These are phyloP conservation scores for Pholiota molesta DNA, from an alignment of 768 basidiomycete genomes.

Conservation along the genomic window DNA sequence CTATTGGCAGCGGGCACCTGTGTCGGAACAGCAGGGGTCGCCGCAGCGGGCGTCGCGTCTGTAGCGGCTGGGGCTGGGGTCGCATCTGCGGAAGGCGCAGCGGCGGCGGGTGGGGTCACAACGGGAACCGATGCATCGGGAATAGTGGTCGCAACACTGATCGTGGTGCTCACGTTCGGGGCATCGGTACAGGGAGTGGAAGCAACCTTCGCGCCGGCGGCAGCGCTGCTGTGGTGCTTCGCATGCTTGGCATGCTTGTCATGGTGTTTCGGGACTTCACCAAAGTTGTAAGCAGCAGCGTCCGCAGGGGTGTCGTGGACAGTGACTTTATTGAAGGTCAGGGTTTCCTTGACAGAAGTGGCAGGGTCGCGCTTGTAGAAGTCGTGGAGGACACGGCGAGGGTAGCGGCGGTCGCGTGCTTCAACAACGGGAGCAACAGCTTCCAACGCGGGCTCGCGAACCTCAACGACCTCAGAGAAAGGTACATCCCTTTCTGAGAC, in stretches of 20 bases:
- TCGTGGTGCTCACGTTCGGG: constrained; percentile 3
- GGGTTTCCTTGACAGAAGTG: constrained; percentile 26
- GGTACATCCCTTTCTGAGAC: constrained; percentile 23
- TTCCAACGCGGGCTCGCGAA: constrained; percentile 25
- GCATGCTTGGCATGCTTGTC: background rate
- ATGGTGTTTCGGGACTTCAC: background rate
- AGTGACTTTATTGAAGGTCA: constrained; percentile 21
- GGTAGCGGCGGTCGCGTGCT: constrained; percentile 26
- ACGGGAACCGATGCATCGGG: background rate
- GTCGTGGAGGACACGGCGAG: constrained; percentile 30
- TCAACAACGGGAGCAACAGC: background rate
- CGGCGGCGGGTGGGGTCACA: background rate
- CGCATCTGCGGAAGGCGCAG: background rate
- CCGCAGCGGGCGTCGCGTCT: constrained; percentile 5
- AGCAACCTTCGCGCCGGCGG: background rate
- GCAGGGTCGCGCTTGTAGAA: constrained; percentile 32
- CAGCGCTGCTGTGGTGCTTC: background rate
- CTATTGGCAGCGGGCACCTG: constrained; percentile 8
- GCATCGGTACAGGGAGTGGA: background rate
- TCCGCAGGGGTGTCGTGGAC: constrained; percentile 27
- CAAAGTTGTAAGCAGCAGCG: constrained; percentile 15
- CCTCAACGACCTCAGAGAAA: constrained; percentile 19
- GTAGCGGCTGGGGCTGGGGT: background rate
- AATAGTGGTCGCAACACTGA: background rate
- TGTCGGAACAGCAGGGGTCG: background rate